phyloP scores from a whole-genome alignment of 768 basidiomycete species.

The Mycena capillaripes region DNA sequence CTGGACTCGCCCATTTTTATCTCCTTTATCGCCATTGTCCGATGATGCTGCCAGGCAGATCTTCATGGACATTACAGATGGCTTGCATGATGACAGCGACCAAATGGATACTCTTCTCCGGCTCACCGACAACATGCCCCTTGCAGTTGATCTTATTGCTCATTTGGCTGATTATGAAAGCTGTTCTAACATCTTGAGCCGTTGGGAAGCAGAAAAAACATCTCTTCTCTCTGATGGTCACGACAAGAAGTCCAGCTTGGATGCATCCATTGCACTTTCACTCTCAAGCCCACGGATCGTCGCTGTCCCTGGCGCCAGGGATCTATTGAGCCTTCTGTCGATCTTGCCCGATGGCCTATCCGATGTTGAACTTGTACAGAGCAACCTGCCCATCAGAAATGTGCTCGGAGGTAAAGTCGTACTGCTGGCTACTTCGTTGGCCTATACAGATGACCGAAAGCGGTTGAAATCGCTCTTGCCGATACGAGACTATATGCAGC shows the following conservation, averaged over 20 bases:
- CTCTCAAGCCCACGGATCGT: conserved; percentile 11
- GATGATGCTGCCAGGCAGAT: conserved; percentile 6
- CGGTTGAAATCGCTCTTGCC: too few relatives aligned
- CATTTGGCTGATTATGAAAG: conserved; percentile 15
- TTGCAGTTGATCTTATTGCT: conserved; percentile 24
- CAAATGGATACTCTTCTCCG: neutral
- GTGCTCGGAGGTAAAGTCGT: neutral
- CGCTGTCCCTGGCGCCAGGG: neutral
- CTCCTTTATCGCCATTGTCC: conserved; percentile 5
- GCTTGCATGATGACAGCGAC: neutral
- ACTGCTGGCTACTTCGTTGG: conserved; percentile 16
- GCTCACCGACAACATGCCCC: conserved; percentile 22
- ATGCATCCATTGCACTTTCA: conserved; percentile 20
- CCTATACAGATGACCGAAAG: neutral
- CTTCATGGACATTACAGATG: conserved; percentile 21
- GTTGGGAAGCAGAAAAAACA: conserved; percentile 16
- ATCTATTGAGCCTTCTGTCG: too few relatives aligned
- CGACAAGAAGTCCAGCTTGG: conserved; percentile 19
- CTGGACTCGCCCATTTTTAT: conserved; percentile 22
- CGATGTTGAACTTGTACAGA: conserved; percentile 12
- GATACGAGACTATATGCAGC: too few relatives aligned
- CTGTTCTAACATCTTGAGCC: neutral
- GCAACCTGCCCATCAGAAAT: neutral
- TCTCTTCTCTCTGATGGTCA: conserved; percentile 12
- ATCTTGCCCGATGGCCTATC: conserved; percentile 21